Conservation (phyloP, 108 stramenopile genomes). For the Conticribra guillardii region DNA sequence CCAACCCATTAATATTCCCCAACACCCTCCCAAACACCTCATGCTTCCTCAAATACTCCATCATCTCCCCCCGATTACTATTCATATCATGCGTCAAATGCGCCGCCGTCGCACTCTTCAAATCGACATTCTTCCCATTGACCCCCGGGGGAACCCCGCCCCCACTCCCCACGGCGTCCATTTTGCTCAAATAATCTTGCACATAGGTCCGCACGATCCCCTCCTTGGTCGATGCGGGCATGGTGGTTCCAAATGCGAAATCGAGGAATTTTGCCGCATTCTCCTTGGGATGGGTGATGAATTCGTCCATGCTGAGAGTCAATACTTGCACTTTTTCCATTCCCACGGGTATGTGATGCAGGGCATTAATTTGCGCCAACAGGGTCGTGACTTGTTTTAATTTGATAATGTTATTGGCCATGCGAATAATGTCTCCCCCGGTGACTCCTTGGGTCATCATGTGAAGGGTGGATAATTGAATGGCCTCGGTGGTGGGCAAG, state of each 20-base stretch:
- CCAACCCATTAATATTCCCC: constrained; percentile 29
- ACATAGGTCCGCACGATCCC: constrained; percentile 28
- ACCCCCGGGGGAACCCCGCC: not conserved
- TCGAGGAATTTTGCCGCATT: constrained; percentile 19
- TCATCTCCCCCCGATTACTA: constrained; percentile 8
- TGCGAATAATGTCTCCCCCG: constrained; percentile 40
- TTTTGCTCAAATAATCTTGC: not conserved
- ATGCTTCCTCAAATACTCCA: constrained; percentile 23
- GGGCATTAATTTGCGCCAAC: constrained; percentile 3
- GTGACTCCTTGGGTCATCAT: constrained; percentile 28
- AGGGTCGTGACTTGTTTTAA: constrained; percentile 12
- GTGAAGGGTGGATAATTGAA: constrained; percentile 33
- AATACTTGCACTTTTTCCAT: constrained; percentile 35
- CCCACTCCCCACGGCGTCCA: not conserved
- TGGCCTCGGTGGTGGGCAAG: constrained; percentile 9
- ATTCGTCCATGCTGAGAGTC: constrained; percentile 33
- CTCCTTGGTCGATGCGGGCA: constrained; percentile 6
- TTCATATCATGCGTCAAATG: constrained; percentile 5
- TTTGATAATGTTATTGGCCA: constrained; percentile 44
- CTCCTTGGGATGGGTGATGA: constrained; percentile 16
- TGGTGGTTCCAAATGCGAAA: constrained; percentile 19
- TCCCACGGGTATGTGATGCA: constrained; percentile 8
- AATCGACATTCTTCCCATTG: constrained; percentile 1
- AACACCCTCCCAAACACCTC: constrained; percentile 32
- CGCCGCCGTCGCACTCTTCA: constrained; percentile 15